These are phyloP conservation scores for Paecilomyces formosus DNA, from an alignment of 2,329 filamentous ascomycete genomes.

Conservation along the genomic window DNA sequence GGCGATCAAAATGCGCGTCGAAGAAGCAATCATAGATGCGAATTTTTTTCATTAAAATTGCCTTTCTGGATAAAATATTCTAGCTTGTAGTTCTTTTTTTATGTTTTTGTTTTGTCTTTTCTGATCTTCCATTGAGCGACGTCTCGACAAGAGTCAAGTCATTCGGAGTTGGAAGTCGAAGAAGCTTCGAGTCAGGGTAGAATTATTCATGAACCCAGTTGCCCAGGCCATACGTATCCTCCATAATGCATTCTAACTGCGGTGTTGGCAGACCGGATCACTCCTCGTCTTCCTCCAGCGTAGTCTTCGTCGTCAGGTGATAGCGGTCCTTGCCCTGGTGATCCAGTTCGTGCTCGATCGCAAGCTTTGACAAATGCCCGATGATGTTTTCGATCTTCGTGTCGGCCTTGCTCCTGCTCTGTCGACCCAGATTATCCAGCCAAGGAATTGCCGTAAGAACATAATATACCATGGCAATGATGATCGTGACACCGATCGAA, in stretches of 20 bases:
- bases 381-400: constrained; percentile 39
- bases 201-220: not conserved
- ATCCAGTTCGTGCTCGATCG: constrained; percentile 36
- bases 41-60: too few species aligned
- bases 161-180: too few species aligned
- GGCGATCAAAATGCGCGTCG: too few species aligned
- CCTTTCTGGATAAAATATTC: too few species aligned
- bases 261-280: constrained; percentile 1
- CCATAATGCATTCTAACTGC: not conserved
- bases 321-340: constrained; percentile 28
- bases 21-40: too few species aligned
- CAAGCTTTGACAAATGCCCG: constrained; percentile 33
- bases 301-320: constrained; percentile 20
- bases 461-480: constrained; percentile 36
- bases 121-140: too few species aligned
- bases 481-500: constrained; percentile 34
- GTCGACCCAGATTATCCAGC: constrained; percentile 33
- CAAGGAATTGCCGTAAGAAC: constrained; percentile 22
- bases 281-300: constrained; percentile 23
- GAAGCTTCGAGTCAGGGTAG: too few species aligned
- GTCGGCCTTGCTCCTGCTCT: constrained; percentile 30
- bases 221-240: not conserved
- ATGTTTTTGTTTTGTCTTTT: too few species aligned
- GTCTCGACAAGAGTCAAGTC: too few species aligned
- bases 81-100: too few species aligned